Base-by-base conservation (phyloP, 2,329 filamentous ascomycete genomes). In the Neophaeococcomyces mojaviensis region DNA sequence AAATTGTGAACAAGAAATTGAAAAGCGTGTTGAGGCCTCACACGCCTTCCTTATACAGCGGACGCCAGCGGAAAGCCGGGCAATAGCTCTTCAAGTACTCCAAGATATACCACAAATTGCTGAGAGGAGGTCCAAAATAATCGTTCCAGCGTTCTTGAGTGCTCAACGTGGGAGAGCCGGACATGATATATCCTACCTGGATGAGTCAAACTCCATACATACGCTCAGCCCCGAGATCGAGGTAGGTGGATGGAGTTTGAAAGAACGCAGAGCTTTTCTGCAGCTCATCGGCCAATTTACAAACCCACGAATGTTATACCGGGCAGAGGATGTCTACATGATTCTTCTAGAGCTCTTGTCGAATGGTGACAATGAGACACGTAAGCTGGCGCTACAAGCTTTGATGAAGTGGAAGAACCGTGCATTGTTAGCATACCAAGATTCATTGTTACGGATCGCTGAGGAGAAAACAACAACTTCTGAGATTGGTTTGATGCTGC, bases 401-500 rank as follows among this genome's bases (percentile, higher is more conserved):
- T 78, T 98, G 6, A 73, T 96, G 43, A 79, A 88, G 0, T 98
- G 92, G 90, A 97, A 95, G 63, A 78, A 85, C 48, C 74, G 82
- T 2, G 80, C 76, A 7, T 72, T 98, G 40, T 76, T 76, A 49
- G 75, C 81, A 1, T 95, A 97, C 59, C 80, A 88, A 57, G 88
- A 96, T 55, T 87, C 89, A 55, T 67, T 98, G 19, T 76, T 88
- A 51, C 89, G 88, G 56, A 72, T 98, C 2, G 76, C 97, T 7
- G 92, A 98, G 55, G 92, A 97, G 52, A 82, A 86, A 19, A 79
- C 86, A 39, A 95, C 97, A 67, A 87, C 88, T 59, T 92, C 97
- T 59, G 90, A 97, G 61, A 75, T 98, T n/a, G 84, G 88, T 0
- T 80, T 92, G 3, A 84, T 98, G 53, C 76, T 98, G 44, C 84